These are phyloP conservation scores for Phytopythium cucurbitacearum DNA, from an alignment of 352 stramenopile genomes.

Conservation along the genomic window DNA sequence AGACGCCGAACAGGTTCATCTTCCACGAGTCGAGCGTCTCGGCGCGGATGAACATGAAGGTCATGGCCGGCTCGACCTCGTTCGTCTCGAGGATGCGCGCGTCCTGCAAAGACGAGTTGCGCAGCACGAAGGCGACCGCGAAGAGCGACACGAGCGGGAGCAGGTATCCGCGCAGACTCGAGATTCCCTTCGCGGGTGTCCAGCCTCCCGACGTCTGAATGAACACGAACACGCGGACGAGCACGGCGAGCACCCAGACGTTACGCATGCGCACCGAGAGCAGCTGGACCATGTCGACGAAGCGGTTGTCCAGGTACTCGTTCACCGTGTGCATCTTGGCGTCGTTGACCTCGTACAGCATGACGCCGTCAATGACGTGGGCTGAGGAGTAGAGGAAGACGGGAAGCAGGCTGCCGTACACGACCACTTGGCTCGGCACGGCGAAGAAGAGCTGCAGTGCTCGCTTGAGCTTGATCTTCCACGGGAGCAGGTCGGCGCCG, in stretches of 20 bases:
- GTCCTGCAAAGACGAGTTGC: constrained; percentile 26
- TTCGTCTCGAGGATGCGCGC: constrained; percentile 49
- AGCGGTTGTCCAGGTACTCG: constrained; percentile 23
- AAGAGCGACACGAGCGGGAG: constrained; percentile 28
- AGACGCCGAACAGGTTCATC: constrained; percentile 50
- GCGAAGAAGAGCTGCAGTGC: constrained; percentile 36
- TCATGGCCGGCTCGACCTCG: constrained; percentile 39
- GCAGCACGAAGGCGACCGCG: constrained; percentile 32
- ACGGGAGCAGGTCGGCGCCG: background rate
- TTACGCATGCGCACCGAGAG: constrained; percentile 46
- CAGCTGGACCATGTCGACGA: constrained; percentile 28
- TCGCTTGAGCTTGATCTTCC: constrained; percentile 8
- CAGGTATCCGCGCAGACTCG: constrained; percentile 34
- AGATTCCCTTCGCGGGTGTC: constrained; percentile 41
- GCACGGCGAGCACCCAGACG: constrained; percentile 39
- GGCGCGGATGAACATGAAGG: constrained; percentile 52
- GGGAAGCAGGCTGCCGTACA: constrained; percentile 50
- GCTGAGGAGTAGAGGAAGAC: constrained; percentile 42
- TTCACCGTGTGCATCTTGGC: constrained; percentile 23
- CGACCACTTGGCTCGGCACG: constrained; percentile 41
- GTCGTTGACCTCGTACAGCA: constrained; percentile 50
- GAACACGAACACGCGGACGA: constrained; percentile 38
- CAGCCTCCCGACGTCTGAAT: constrained; percentile 45
- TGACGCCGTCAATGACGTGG: constrained; percentile 44
- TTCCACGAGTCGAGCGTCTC: constrained; percentile 55